These are phyloP conservation scores for Amaranthus cruentus DNA, from an alignment of 148 eudicot genomes.

Conservation along the genomic window DNA sequence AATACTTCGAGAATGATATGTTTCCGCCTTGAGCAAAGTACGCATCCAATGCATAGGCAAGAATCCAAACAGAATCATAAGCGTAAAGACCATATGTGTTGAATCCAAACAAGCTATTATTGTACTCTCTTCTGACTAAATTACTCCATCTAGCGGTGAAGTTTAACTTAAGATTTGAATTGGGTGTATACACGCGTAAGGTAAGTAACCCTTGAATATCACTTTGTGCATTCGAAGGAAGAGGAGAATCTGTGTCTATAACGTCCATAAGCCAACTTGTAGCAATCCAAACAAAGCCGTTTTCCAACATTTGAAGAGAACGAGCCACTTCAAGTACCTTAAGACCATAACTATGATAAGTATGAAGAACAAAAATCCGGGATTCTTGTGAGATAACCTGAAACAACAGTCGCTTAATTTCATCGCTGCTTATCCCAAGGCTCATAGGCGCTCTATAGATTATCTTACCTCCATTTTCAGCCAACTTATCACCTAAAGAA, in stretches of 20 bases:
- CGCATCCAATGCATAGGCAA: constrained; percentile 60
- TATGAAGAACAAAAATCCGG: constrained; percentile 54
- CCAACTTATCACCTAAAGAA: constrained; percentile 42
- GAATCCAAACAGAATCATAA: constrained; percentile 74
- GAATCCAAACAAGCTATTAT: constrained; percentile 35
- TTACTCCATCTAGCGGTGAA: constrained; percentile 47
- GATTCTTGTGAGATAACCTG: constrained; percentile 45
- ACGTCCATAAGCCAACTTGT: constrained; percentile 60
- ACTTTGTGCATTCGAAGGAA: constrained; percentile 25
- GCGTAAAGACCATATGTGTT: constrained; percentile 64
- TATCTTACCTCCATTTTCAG: constrained; percentile 36
- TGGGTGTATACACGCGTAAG: constrained; percentile 45
- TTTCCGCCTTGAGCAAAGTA: constrained; percentile 54
- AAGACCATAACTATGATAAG: constrained; percentile 35
- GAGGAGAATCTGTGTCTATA: constrained; percentile 43
- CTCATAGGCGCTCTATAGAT: constrained; percentile 44
- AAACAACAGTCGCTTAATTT: constrained; percentile 40
- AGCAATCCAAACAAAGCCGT: constrained; percentile 69
- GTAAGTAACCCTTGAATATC: constrained; percentile 54
- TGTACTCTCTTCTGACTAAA: constrained; percentile 29
- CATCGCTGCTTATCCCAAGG: constrained; percentile 32
- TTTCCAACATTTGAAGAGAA: constrained; percentile 48
- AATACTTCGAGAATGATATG: constrained; percentile 51
- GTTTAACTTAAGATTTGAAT: constrained; percentile 38
- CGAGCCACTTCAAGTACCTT: constrained; percentile 45